Conservation (phyloP, 805 yeast genomes). For the Torulaspora maleeae region DNA sequence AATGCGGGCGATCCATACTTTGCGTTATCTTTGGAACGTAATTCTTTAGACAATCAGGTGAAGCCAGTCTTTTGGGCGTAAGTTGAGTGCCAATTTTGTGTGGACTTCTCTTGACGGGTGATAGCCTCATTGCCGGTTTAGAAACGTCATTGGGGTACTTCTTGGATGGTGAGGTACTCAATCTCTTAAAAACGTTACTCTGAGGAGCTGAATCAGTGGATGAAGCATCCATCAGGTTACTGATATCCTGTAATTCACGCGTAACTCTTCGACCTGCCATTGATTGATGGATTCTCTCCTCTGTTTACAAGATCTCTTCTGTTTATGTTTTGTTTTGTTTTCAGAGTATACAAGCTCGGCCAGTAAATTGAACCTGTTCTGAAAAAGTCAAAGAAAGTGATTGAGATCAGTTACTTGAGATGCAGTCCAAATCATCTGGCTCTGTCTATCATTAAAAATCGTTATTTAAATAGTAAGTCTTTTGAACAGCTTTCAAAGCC, state of each 20-base stretch:
- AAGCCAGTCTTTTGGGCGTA: constrained; percentile 32
- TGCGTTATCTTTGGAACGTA: constrained; percentile 19
- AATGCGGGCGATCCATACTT: constrained; percentile 30
- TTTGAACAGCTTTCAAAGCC: background rate
- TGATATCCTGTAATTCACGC: constrained; percentile 8
- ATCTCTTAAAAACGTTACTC: constrained; percentile 23
- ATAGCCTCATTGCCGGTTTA: constrained; percentile 25
- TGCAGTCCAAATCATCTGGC: background rate
- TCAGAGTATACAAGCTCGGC: no score
- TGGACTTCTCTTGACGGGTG: constrained; percentile 15
- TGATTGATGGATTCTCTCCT: background rate
- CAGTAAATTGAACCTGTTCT: no score
- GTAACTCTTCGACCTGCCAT: constrained; percentile 7
- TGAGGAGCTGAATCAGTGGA: constrained; percentile 6
- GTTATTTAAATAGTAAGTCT: no score
- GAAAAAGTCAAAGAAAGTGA: no score
- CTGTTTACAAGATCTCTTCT: background rate
- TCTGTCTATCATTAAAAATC: background rate
- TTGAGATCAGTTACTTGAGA: no score
- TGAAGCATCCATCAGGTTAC: constrained; percentile 7
- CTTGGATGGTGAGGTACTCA: constrained; percentile 28
- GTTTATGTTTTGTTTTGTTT: constrained; percentile 3
- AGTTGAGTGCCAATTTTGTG: constrained; percentile 18
- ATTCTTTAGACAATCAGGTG: constrained; percentile 21
- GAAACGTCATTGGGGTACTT: constrained; percentile 15